Evolutionary conservation across 805 yeast genomes (phyloP).

Genomic region (Candida nanaspora): DNA sequence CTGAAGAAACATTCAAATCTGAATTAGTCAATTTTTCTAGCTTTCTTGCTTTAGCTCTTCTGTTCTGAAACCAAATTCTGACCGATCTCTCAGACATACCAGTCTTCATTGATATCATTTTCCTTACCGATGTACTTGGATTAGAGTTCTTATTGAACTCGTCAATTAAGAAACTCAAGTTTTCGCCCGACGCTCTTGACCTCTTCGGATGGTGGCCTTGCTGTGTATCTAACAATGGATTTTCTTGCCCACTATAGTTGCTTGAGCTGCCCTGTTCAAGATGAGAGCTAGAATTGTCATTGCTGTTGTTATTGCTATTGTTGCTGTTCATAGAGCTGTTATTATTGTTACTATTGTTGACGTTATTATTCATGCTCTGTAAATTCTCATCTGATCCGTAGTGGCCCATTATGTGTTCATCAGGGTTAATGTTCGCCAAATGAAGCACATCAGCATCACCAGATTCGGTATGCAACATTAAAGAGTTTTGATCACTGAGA

Average conservation of each 20-base stretch:
- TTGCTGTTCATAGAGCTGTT: background rate
- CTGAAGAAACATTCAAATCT: slow-evolving; percentile 1
- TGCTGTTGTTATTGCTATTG: slow-evolving; percentile 2
- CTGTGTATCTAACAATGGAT: too few relatives aligned
- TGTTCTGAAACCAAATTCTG: slow-evolving; percentile 88
- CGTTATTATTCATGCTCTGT: too few relatives aligned
- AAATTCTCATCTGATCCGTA: too few relatives aligned
- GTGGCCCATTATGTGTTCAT: too few relatives aligned
- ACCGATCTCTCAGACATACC: slow-evolving; percentile 85
- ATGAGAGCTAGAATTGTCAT: background rate
- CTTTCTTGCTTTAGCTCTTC: slow-evolving; percentile 73
- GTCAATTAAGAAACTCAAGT: slow-evolving; percentile 54
- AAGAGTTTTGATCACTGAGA: background rate
- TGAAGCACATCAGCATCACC: background rate
- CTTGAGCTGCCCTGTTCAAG: too few relatives aligned
- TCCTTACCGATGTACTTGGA: slow-evolving; percentile 67
- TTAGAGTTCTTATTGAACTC: slow-evolving; percentile 71
- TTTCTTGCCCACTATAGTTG: too few relatives aligned
- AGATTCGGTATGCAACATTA: background rate
- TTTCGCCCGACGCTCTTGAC: slow-evolving; percentile 52
- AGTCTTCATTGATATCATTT: slow-evolving; percentile 60
- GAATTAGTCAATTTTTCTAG: slow-evolving; percentile 40
- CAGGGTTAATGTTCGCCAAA: background rate
- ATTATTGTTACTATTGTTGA: background rate
- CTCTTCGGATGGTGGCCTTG: slow-evolving; percentile 23